These are phyloP conservation scores for Geotrichum ghanense DNA, from an alignment of 805 yeast species.

Conservation along the genomic window DNA sequence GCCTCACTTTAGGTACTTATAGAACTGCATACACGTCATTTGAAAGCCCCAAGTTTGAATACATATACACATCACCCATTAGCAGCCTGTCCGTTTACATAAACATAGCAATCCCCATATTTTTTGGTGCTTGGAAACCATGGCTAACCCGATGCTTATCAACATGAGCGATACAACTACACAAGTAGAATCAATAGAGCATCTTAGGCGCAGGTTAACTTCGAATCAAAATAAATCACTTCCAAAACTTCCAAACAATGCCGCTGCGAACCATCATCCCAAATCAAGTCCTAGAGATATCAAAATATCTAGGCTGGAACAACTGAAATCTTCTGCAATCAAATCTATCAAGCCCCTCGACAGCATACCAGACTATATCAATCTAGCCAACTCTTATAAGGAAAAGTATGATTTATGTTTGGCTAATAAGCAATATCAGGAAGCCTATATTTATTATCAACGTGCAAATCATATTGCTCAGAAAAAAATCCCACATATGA, in stretches of 20 bases:
- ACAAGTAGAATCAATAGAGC: not conserved
- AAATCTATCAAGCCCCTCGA: not conserved
- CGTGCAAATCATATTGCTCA: not conserved
- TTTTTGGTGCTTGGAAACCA: slow-evolving; percentile 2
- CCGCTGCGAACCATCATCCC: not conserved
- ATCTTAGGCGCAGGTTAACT: not conserved
- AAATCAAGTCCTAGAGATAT: not conserved
- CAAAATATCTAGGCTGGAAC: not conserved
- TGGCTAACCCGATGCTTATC: not conserved
- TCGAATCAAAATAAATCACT: not conserved
- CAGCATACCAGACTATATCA: not conserved
- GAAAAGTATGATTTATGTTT: not conserved
- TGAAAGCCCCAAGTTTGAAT: too few species aligned
- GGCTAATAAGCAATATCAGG: not conserved
- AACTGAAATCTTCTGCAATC: not conserved
- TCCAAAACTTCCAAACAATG: not conserved
- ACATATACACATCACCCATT: too few species aligned
- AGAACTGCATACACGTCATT: too few species aligned
- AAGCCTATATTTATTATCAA: not conserved
- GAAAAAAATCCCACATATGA: not conserved
- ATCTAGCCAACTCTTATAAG: not conserved
- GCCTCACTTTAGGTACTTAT: too few species aligned
- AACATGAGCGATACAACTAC: slow-evolving; percentile 1
- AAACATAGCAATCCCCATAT: too few species aligned
- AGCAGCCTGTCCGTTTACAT: too few species aligned